These are phyloP conservation scores for Xerocomus potaroensis DNA, from an alignment of 768 basidiomycete genomes.

Conservation along the genomic window DNA sequence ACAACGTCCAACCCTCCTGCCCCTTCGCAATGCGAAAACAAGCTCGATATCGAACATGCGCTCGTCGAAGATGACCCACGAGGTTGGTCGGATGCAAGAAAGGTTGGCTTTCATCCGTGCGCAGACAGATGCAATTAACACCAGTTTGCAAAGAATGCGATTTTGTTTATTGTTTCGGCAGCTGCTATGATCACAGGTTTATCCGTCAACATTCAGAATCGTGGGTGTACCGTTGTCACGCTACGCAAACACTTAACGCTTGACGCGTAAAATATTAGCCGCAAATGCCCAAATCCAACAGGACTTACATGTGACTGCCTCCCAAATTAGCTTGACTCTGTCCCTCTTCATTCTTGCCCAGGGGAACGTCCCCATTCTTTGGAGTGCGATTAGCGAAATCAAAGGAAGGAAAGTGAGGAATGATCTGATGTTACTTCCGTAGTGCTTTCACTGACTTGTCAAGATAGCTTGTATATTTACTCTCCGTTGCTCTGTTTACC, in stretches of 20 bases:
- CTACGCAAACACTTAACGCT: too few species aligned
- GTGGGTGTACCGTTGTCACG: constrained; percentile 8
- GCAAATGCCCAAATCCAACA: constrained; percentile 61
- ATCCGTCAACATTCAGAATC: constrained; percentile 28
- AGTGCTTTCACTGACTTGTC: neutral
- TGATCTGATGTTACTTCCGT: neutral
- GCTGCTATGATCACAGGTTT: constrained; percentile 30
- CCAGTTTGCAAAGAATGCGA: constrained; percentile 9
- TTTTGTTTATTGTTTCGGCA: constrained; percentile 23
- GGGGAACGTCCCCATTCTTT: constrained; percentile 44
- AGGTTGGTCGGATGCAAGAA: constrained; percentile 51
- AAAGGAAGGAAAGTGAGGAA: constrained; percentile 62
- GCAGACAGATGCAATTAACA: neutral
- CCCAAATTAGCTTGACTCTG: constrained; percentile 63
- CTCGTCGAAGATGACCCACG: constrained; percentile 60
- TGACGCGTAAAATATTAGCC: constrained; percentile 37
- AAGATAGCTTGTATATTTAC: constrained; percentile 49
- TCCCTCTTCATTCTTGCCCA: constrained; percentile 72
- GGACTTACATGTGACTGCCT: constrained; percentile 55
- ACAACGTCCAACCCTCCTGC: neutral
- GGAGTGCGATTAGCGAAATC: constrained; percentile 41
- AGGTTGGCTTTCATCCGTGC: constrained; percentile 35
- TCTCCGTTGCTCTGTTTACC: constrained; percentile 49
- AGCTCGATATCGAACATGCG: constrained; percentile 36
- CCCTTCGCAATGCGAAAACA: neutral